A percentile compares a stretch with the other conserved stretches of the same genome.
These are phyloP conservation scores for Russula griseocarnosa DNA, from an alignment of 768 basidiomycete species.

Conservation along the genomic window DNA sequence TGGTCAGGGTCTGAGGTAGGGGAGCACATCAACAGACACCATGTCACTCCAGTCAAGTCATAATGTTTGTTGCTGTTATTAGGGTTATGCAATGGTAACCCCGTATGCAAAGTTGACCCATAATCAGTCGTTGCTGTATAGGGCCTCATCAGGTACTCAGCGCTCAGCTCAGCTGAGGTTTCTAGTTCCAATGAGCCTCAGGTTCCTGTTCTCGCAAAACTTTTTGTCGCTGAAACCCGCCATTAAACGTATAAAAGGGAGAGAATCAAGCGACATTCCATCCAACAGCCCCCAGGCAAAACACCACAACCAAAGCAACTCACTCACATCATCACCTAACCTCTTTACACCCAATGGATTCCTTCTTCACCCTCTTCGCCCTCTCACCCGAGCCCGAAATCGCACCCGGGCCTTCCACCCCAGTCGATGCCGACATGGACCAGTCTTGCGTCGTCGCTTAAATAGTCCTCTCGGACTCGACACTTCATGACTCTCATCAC, in stretches of 20 bases:
- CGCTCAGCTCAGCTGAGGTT: too few relatives aligned
- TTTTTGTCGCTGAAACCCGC: too few relatives aligned
- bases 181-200: too few relatives aligned
- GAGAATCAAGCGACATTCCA: background rate
- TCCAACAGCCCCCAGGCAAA: background rate
- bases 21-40: too few relatives aligned
- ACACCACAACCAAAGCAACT: background rate
- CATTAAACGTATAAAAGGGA: background rate
- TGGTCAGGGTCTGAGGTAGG: too few relatives aligned
- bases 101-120: too few relatives aligned
- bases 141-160: too few relatives aligned
- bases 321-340: background rate
- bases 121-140: too few relatives aligned
- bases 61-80: too few relatives aligned
- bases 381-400: background rate
- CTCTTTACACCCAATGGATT: constrained; percentile 11
- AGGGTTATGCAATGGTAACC: too few relatives aligned
- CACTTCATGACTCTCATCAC: background rate
- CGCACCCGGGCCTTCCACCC: background rate
- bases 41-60: too few relatives aligned
- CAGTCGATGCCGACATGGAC: constrained; percentile 5
- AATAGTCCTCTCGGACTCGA: background rate
- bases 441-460: constrained; percentile 13
- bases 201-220: too few relatives aligned
- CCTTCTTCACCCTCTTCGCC: constrained; percentile 2